A percentile compares a stretch with the other conserved stretches of the same genome.
Evolutionary conservation across 768 basidiomycete genomes (phyloP).

Genomic region (Pulveroboletus sp.): DNA sequence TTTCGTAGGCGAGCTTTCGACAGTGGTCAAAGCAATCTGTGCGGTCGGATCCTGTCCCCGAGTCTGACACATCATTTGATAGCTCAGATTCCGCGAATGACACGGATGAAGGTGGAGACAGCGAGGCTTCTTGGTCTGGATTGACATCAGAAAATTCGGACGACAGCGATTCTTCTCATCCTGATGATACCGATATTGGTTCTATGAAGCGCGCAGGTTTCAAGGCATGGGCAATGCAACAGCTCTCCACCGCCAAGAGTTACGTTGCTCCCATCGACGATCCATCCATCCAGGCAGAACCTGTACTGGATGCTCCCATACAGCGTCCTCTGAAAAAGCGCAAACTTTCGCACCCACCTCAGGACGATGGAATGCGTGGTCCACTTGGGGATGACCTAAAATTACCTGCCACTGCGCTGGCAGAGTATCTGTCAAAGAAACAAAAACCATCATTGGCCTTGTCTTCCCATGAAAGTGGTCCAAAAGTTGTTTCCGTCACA

Average conservation of each 20-base stretch:
- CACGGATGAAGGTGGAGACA: slow-evolving; percentile 29
- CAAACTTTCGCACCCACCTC: slow-evolving; percentile 35
- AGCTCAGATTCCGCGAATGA: slow-evolving; percentile 79
- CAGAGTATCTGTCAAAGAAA: slow-evolving; percentile 37
- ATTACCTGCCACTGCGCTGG: slow-evolving; percentile 66
- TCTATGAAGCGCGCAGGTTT: slow-evolving; percentile 53
- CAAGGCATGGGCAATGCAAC: slow-evolving; percentile 88
- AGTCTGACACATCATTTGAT: slow-evolving; percentile 66
- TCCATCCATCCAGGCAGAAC: slow-evolving; percentile 15
- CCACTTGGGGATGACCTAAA: slow-evolving; percentile 74
- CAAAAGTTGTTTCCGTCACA: slow-evolving; percentile 51
- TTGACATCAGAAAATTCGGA: slow-evolving; percentile 19
- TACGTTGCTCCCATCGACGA: slow-evolving; percentile 24
- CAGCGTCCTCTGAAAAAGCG: slow-evolving; percentile 42
- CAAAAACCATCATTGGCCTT: not conserved
- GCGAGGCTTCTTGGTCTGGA: slow-evolving; percentile 7
- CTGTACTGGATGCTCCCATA: not conserved
- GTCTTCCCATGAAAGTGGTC: slow-evolving; percentile 20
- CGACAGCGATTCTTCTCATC: slow-evolving; percentile 15
- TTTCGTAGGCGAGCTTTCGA: slow-evolving; percentile 37
- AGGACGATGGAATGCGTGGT: slow-evolving; percentile 56
- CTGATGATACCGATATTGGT: slow-evolving; percentile 14
- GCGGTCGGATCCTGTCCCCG: slow-evolving; percentile 29
- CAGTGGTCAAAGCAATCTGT: slow-evolving; percentile 47
- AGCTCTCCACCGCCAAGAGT: slow-evolving; percentile 54